Evolutionary conservation across 1,284 basidiomycete species (phyloP), one percentile per base, ranked within the genome.

Genomic region (Afroboletus lepidellus): DNA sequence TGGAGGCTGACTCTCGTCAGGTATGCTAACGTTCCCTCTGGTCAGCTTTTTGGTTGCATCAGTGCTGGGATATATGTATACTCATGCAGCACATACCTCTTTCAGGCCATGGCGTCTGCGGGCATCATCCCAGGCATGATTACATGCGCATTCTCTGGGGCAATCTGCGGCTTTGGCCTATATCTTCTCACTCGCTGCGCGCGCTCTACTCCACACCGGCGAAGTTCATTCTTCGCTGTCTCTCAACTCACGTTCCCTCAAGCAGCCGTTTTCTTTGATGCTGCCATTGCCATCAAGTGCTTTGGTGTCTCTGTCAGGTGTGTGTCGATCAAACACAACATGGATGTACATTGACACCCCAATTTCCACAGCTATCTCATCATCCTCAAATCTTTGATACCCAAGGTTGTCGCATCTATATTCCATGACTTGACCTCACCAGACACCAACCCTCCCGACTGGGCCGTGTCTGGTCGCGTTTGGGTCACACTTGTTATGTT

Each of bases 301-400:
- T 96, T 96, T 67, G 97, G 97, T 29, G 97, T 99, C 8, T 94
- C 92, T 33, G 90, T 97, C 60, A 96, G 93, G 77, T 92, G 71
- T 46, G 79, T 44, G 16, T 24, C 8, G 18, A 24, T 36, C 27
- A 20, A 29, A 41, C 42, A 20, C 20, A 29, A 16, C 13, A 6
- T 4, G 8, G 43, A 25, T 4, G 16, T 29, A 30, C 11, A n/a
- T 24, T 42, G 32, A 44, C 29, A 38, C 34, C 15, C 41, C 13
- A n/a, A 41, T 25, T 25, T 41, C 21, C 20, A 24, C 62, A 92
- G 90, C 64, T 96, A 95, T 67, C 78, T 95, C 48, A 95, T 98
- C 64, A 95, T 98, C 60, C 87, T 96, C 73, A 97, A 97, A 74
- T 85, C 87, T 7, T 80, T 98, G 46, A 90, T 98, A 81, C 96